Evolutionary conservation across 2,329 filamentous ascomycete species (phyloP).

Genomic region (Triangularia verruculosa): DNA sequence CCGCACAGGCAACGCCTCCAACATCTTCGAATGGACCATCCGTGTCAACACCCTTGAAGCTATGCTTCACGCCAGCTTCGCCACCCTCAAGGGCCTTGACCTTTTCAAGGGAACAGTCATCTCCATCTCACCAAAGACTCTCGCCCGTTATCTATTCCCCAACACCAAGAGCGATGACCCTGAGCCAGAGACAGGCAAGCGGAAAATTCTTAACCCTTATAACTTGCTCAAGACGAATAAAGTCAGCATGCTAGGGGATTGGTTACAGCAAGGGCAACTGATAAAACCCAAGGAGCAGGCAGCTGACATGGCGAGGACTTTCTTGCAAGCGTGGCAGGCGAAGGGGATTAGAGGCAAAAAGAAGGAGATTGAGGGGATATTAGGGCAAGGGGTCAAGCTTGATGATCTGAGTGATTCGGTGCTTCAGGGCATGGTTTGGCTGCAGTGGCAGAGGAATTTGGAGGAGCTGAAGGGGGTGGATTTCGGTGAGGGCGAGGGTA

Average conservation of each 20-base stretch:
- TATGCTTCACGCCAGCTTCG: constrained; percentile 72
- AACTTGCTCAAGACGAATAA: constrained; percentile 55
- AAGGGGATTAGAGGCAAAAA: constrained; percentile 11
- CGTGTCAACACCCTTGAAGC: constrained; percentile 78
- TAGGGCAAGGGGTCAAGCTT: constrained; percentile 51
- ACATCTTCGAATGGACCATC: constrained; percentile 78
- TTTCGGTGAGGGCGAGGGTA: background rate
- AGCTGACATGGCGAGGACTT: constrained; percentile 34
- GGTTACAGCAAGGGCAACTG: constrained; percentile 40
- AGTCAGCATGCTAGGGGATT: constrained; percentile 58
- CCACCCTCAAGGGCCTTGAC: constrained; percentile 44
- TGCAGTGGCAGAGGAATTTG: constrained; percentile 67
- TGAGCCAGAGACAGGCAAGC: constrained; percentile 32
- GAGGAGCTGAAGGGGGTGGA: constrained; percentile 14
- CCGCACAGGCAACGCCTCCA: constrained; percentile 60
- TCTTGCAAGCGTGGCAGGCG: constrained; percentile 34
- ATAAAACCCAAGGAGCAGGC: constrained; percentile 34
- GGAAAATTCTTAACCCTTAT: background rate
- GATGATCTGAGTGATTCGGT: constrained; percentile 81
- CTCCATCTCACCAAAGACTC: background rate
- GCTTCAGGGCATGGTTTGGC: constrained; percentile 73
- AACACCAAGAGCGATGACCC: background rate
- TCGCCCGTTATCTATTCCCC: background rate
- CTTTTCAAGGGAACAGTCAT: background rate
- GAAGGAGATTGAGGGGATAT: constrained; percentile 11